Conservation (phyloP, 2,329 filamentous ascomycete species). For the Chaetomiaceae sp. region DNA sequence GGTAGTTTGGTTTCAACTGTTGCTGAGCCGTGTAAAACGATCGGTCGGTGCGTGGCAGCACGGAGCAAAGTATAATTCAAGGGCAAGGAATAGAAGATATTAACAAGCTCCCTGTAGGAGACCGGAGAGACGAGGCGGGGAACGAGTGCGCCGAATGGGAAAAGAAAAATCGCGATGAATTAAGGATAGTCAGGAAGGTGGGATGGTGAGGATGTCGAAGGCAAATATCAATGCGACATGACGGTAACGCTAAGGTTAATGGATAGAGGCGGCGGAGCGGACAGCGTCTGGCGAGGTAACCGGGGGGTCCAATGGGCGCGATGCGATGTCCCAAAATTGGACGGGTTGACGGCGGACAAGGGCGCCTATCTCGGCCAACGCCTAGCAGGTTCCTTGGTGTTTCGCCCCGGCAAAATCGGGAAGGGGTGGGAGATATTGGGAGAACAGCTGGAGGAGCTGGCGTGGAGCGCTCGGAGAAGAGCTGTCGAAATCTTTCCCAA, state of each 20-base stretch:
- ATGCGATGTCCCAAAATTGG: slow-evolving; percentile 12
- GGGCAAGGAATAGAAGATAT: slow-evolving; percentile 10
- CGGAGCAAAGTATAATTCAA: not conserved
- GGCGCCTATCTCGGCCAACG: slow-evolving; percentile 13
- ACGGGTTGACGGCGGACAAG: slow-evolving; percentile 5
- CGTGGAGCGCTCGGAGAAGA: slow-evolving; percentile 8
- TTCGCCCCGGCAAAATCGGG: too few relatives aligned
- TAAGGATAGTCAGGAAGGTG: slow-evolving; percentile 21
- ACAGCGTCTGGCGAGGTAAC: slow-evolving; percentile 16
- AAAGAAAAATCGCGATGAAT: slow-evolving; percentile 13
- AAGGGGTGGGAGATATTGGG: slow-evolving; percentile 4
- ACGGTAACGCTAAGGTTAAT: too few relatives aligned
- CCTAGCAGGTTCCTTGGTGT: slow-evolving; percentile 8
- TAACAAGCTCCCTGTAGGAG: slow-evolving; percentile 4
- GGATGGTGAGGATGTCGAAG: slow-evolving; percentile 14
- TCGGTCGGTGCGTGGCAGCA: slow-evolving; percentile 7
- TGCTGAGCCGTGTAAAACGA: not conserved
- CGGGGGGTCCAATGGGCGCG: slow-evolving; percentile 14
- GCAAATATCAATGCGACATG: slow-evolving; percentile 20
- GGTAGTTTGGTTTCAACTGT: not conserved
- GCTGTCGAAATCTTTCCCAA: not conserved
- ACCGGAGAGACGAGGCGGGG: slow-evolving; percentile 7
- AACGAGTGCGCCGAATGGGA: slow-evolving; percentile 19
- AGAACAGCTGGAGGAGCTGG: not conserved
- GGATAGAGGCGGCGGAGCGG: slow-evolving; percentile 3